Evolutionary conservation across 257 asterid species (phyloP), one percentile per base, ranked within the genome.

Genomic region (Solanum clarkiae): DNA sequence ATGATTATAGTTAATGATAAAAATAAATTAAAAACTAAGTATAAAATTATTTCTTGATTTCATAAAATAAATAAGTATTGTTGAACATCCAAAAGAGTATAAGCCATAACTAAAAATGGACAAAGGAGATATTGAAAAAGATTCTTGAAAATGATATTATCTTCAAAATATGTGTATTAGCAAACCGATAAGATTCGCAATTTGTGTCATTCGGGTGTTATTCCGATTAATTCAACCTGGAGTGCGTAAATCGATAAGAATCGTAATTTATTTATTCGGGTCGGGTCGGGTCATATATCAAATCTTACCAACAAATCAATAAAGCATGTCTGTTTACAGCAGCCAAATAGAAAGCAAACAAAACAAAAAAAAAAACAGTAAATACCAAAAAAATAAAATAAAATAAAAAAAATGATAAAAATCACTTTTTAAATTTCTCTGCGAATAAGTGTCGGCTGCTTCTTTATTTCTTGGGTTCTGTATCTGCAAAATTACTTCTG

Each of bases 361-460:
- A 4, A 18, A 4, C 10, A 1, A 8, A 44, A 72, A 71, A 10
- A 42, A 3, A 45, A 10, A 12, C 4, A 22, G 70, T 62, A 62
- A 62, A 12, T 24, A 75, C 18, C 6, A 24, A 6, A 11, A 44
- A 44, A 42, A 36, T 1, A 5, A 10, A 47, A 4, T 29, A n/a
- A n/a, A n/a, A n/a, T 26, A 2, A 32, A 32, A 32, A 32, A 32
- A 32, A 32, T 32, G 15, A 32, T 68, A 32, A 29, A 75, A 75
- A 13, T 24, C 44, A 49, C 8, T 14, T 75, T 15, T 49, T 4
- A 53, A 77, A 77, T 51, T 26, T 77, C 82, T 4, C 44, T 15
- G 82, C 82, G 82, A 77, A 77, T 77, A 77, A 77, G 82, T 77
- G 82, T 77, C 82, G 82, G 82, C 63, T 77, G 82, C 47, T 77